A percentile compares a stretch with the other conserved stretches of the same genome.
Evolutionary conservation across 305 asterid genomes (phyloP).

Genomic region (Vinca major): DNA sequence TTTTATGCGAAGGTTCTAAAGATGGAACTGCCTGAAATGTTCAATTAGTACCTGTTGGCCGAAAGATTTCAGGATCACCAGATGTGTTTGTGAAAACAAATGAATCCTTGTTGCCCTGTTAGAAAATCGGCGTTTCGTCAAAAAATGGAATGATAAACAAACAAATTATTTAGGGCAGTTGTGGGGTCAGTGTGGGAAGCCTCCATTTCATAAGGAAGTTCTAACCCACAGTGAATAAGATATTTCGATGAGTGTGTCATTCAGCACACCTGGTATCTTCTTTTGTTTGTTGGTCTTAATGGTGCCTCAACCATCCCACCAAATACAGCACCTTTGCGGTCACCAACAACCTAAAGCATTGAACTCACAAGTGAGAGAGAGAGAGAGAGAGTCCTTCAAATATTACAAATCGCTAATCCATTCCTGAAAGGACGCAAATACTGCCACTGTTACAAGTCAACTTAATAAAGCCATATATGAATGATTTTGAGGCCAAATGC

Average conservation of each 20-base stretch:
- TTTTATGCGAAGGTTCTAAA: neutral
- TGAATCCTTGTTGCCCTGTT: constrained; percentile 64
- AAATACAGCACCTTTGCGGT: constrained; percentile 73
- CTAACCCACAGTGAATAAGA: neutral
- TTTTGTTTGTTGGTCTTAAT: constrained; percentile 55
- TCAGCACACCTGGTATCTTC: constrained; percentile 71
- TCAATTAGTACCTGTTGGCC: constrained; percentile 59
- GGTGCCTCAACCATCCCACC: constrained; percentile 96
- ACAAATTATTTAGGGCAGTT: neutral
- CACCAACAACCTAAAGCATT: constrained; percentile 71
- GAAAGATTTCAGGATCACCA: constrained; percentile 60
- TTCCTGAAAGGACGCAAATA: neutral
- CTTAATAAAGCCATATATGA: neutral
- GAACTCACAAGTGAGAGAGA: constrained; percentile 1
- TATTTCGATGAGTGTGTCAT: neutral
- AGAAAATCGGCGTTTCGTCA: constrained; percentile 12
- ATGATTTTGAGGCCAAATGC: neutral
- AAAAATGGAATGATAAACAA: neutral
- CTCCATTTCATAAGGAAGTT: neutral
- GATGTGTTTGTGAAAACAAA: constrained; percentile 72
- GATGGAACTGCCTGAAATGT: neutral
- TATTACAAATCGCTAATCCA: neutral
- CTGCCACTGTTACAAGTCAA: neutral
- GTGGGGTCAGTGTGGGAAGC: neutral
- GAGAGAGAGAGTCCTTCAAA: neutral